Evolutionary conservation across 805 yeast species (phyloP), one percentile per base, ranked within the genome.

Genomic region (Kurtzmaniella cleridarum): DNA sequence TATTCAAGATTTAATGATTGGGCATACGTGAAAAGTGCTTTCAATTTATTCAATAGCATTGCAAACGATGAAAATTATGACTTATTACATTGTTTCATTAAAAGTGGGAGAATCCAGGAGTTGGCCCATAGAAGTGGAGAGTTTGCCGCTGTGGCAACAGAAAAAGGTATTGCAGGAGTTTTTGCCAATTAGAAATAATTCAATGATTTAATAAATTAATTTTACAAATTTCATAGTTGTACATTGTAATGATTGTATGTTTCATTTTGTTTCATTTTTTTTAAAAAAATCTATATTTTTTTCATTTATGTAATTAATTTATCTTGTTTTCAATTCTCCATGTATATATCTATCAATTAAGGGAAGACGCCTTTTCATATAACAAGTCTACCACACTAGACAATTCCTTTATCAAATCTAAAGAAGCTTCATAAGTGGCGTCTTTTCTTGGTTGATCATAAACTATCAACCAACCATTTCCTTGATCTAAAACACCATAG

Each of bases 401-500:
- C 79, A 93, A 80, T 57, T 86, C 84, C 58, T 84, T 85, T 36
- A 95, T 79, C 49, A 95, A 78, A 41, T 86, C 93, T 49, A 91
- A 75, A 32, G 95, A 84, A 39, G 91, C 80, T 46, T 84, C 93
- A 56, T 91, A 93, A 36, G 95, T 81, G 30, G 85, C 85, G 61
- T 93, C 98, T 45, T 80, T 79, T 54, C 78, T 79, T 31, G 96
- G 95, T 57, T 89, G 85, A 42, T 88, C 95, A 55, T 86, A 93
- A 42, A 93, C 78, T 48, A 88, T 81, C 52, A 93, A 74, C 96
- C 97, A 93, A 7, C 98, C 98, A 59, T 90, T 90, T 34, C 98
- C 98, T 69, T 93, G 99, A 62, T 93, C 98, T 50, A 93, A 72
- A 28, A 93, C 98, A 35, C 98, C 99, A 56, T 81, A 84, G 52